phyloP scores from a whole-genome alignment of 2,329 filamentous ascomycete species.

The Xylaria sp. region DNA sequence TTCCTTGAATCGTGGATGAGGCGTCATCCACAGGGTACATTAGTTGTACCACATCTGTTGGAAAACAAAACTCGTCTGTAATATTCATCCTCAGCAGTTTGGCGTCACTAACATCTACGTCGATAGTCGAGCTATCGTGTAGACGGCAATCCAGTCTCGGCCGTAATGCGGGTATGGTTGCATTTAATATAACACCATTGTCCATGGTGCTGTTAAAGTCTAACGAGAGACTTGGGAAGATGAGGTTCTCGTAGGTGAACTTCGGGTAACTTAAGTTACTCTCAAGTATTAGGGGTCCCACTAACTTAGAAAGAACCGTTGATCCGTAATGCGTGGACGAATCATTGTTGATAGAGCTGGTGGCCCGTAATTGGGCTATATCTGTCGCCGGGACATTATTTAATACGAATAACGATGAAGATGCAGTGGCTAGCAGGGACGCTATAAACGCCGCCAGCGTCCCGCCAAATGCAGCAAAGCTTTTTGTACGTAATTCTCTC shows the following conservation, averaged over 20 bases:
- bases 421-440: neutral
- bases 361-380: neutral
- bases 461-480: neutral
- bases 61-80: neutral
- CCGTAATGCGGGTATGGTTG: conserved; percentile 19
- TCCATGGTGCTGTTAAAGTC: neutral
- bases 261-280: conserved; percentile 50
- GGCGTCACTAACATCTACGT: no score
- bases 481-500: neutral
- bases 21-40: no score
- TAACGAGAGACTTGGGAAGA: conserved; percentile 34
- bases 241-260: conserved; percentile 51
- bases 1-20: no score
- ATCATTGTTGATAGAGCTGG: neutral
- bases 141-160: conserved; percentile 40
- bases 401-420: conserved; percentile 10
- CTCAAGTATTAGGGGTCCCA: no score
- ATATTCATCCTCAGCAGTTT: no score
- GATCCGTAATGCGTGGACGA: no score
- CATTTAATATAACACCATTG: neutral
- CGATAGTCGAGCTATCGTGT: no score
- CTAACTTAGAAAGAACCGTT: no score
- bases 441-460: neutral
- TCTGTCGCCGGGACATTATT: neutral
- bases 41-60: neutral